Percentiles rank a stretch among this genome's conserved stretches.
phyloP scores from a whole-genome alignment of 2,329 filamentous ascomycete genomes.

The Aspergillus sp. region DNA sequence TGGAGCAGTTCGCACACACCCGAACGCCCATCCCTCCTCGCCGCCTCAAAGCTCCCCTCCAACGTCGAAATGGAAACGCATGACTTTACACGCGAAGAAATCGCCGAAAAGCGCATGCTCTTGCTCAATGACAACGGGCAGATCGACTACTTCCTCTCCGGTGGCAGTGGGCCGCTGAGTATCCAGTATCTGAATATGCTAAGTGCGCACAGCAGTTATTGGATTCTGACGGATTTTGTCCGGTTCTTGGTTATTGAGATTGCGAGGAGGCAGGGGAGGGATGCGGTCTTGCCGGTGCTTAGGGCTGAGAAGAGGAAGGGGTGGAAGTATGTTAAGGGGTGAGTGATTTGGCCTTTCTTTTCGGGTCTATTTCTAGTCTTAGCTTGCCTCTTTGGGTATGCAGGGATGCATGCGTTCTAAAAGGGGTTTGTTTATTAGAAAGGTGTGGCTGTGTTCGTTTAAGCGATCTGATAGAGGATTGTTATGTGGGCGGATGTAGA shows the following conservation, averaged over 20 bases:
- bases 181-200: conserved; percentile 98
- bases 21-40: conserved; percentile 60
- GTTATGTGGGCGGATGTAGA: no score
- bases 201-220: conserved; percentile 92
- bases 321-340: conserved; percentile 52
- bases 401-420: no score
- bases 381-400: background rate
- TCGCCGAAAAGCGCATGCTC: conserved; percentile 85
- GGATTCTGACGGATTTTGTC: conserved; percentile 86
- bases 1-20: conserved; percentile 69
- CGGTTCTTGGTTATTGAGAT: conserved; percentile 87
- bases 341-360: conserved; percentile 6
- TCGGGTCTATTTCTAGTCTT: background rate
- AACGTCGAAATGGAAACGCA: conserved; percentile 94
- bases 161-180: conserved; percentile 83
- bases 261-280: conserved; percentile 72
- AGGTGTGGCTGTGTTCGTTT: no score
- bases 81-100: conserved; percentile 88
- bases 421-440: no score
- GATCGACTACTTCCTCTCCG: conserved; percentile 85
- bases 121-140: conserved; percentile 96
- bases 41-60: conserved; percentile 59
- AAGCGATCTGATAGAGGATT: background rate
- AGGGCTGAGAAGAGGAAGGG: conserved; percentile 58
- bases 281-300: conserved; percentile 58